These are phyloP conservation scores for Nepenthes gracilis DNA, from an alignment of 148 eudicot species.

Conservation along the genomic window DNA sequence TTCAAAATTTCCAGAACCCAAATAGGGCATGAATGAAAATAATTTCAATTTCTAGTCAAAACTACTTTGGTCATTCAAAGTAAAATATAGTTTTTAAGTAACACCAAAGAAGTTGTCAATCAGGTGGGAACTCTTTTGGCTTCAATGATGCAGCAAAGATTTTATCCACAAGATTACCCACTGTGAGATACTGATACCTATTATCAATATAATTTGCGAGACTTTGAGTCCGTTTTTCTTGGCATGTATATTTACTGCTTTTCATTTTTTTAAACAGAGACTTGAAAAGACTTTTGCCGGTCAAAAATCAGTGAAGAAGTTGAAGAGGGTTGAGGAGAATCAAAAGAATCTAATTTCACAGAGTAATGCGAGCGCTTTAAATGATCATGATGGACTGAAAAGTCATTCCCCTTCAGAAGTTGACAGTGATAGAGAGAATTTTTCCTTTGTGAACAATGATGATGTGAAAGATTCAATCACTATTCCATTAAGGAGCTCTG, in stretches of 20 bases:
- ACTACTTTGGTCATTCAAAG: too few species aligned
- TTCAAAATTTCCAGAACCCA: too few species aligned
- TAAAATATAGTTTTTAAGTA: too few species aligned
- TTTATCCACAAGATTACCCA: slow-evolving; percentile 9
- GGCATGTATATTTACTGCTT: neutral
- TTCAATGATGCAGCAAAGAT: slow-evolving; percentile 4
- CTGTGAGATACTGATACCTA: slow-evolving; percentile 20
- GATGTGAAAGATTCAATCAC: slow-evolving; percentile 15
- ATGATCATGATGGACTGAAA: slow-evolving; percentile 22
- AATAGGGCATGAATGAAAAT: too few species aligned
- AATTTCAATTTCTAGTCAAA: too few species aligned
- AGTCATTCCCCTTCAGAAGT: slow-evolving; percentile 7
- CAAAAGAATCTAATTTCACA: slow-evolving; percentile 10
- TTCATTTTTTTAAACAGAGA: slow-evolving; percentile 15
- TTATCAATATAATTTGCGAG: slow-evolving; percentile 1
- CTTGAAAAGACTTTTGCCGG: slow-evolving; percentile 37
- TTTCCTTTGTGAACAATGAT: slow-evolving; percentile 14
- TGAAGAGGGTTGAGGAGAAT: slow-evolving; percentile 27
- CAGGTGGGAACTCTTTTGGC: slow-evolving; percentile 20
- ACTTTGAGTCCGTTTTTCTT: slow-evolving; percentile 1
- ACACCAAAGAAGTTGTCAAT: neutral
- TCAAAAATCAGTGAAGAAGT: slow-evolving; percentile 44
- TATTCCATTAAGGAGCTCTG: slow-evolving; percentile 50
- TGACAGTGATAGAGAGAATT: slow-evolving; percentile 12
- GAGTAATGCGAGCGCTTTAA: slow-evolving; percentile 5